These are phyloP conservation scores for Inga leiocalycina DNA, from an alignment of 306 rosid genomes.

Conservation along the genomic window DNA sequence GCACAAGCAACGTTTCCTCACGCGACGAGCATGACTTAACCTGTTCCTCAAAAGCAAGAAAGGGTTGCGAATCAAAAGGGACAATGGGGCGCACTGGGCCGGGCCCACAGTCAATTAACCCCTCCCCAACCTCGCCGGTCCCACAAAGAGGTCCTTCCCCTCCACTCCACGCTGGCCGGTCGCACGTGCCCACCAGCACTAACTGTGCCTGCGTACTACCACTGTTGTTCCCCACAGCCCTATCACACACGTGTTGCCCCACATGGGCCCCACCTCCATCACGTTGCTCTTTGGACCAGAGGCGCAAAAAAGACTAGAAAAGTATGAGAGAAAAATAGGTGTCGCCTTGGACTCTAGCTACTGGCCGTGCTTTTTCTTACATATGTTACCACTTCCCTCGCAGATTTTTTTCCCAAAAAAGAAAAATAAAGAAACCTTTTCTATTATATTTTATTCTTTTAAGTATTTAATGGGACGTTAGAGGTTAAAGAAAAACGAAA, in stretches of 20 bases:
- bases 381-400: neutral
- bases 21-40: slow-evolving; percentile 36
- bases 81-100: neutral
- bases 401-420: neutral
- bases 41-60: slow-evolving; percentile 24
- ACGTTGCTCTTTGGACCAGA: neutral
- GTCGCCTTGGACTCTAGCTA: slow-evolving; percentile 40
- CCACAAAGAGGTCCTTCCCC: neutral
- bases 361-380: neutral
- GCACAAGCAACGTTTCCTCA: slow-evolving; percentile 42
- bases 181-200: slow-evolving; percentile 52
- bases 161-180: slow-evolving; percentile 6
- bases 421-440: neutral
- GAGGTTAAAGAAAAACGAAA: neutral
- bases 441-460: neutral
- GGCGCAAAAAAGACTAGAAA: neutral
- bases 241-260: slow-evolving; percentile 45
- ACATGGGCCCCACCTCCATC: slow-evolving; percentile 26
- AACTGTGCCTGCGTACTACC: slow-evolving; percentile 8
- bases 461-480: neutral
- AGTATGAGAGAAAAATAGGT: neutral
- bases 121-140: neutral
- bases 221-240: slow-evolving; percentile 32
- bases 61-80: slow-evolving; percentile 25
- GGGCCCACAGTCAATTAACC: neutral